Evolutionary conservation across 2,329 filamentous ascomycete genomes (phyloP).

Genomic region (Myriosclerotinia curreyana): DNA sequence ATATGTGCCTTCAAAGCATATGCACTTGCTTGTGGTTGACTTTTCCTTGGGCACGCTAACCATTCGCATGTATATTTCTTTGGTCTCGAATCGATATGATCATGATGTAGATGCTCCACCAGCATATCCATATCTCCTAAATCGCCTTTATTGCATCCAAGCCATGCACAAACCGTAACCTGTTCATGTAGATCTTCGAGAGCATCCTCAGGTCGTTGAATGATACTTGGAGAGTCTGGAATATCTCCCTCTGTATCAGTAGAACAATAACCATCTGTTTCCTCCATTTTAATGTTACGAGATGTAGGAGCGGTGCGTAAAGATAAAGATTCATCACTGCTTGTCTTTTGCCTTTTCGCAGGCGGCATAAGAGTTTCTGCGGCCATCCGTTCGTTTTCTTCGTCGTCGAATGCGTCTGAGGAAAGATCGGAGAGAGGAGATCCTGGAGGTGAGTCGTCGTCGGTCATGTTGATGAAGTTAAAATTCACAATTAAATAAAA

Average conservation of each 20-base stretch:
- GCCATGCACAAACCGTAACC: conserved; percentile 75
- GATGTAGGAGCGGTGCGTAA: conserved; percentile 31
- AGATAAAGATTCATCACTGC: conserved; percentile 26
- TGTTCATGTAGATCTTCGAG: conserved; percentile 70
- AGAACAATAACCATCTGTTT: conserved; percentile 59
- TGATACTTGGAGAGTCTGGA: conserved; percentile 61
- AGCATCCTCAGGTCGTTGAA: conserved; percentile 63
- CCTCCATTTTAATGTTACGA: conserved; percentile 37
- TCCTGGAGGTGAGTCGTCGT: conserved; percentile 53
- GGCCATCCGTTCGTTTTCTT: conserved; percentile 52
- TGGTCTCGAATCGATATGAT: conserved; percentile 88
- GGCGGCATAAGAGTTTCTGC: conserved; percentile 40
- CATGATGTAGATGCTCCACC: conserved; percentile 82
- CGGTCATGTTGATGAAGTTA: conserved; percentile 41
- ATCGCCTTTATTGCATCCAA: conserved; percentile 68
- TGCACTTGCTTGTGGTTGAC: conserved; percentile 86
- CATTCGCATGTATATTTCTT: conserved; percentile 99
- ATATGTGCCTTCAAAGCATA: conserved; percentile 97
- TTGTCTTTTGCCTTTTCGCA: conserved; percentile 38
- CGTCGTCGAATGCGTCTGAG: conserved; percentile 59
- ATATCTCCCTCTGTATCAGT: conserved; percentile 87
- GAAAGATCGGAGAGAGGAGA: conserved; percentile 64
- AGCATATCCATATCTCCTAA: conserved; percentile 76
- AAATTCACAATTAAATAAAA: background rate
- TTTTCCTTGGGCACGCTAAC: conserved; percentile 84